Percentiles rank a stretch among this genome's conserved stretches.
phyloP scores from a whole-genome alignment of 2,329 filamentous ascomycete genomes.

The Pestalotiopsis sp. region DNA sequence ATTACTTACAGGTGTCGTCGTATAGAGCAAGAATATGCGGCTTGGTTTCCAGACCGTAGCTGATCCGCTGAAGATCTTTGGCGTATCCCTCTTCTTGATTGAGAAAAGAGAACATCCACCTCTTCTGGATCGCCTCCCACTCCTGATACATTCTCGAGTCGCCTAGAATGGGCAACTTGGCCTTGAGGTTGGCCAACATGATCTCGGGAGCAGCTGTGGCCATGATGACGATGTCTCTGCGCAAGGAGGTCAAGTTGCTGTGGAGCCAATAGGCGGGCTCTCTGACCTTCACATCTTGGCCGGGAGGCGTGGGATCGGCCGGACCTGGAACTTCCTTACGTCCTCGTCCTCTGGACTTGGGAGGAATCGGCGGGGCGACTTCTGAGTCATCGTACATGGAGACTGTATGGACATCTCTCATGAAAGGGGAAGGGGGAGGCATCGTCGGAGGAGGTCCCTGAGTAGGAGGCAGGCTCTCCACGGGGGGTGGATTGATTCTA shows the following conservation, averaged over 20 bases:
- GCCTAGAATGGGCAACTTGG: constrained; percentile 46
- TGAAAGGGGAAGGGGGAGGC: background rate
- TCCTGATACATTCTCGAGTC: constrained; percentile 53
- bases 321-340: background rate
- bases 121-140: constrained; percentile 57
- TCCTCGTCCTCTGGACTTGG: background rate
- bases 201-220: constrained; percentile 52
- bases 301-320: background rate
- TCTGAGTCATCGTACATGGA: background rate
- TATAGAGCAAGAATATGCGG: constrained; percentile 51
- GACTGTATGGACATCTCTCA: background rate
- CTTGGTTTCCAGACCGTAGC: constrained; percentile 14
- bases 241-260: constrained; percentile 42
- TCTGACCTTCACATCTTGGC: background rate
- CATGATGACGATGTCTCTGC: constrained; percentile 59
- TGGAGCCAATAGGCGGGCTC: constrained; percentile 28
- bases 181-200: constrained; percentile 57
- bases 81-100: constrained; percentile 45
- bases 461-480: background rate
- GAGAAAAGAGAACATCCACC: constrained; percentile 65
- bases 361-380: background rate
- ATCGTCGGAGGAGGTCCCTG: background rate
- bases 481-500: background rate
- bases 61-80: constrained; percentile 18
- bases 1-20: constrained; percentile 48